A percentile compares a stretch with the other conserved stretches of the same genome.
phyloP scores from a whole-genome alignment of 495 filamentous ascomycete genomes.

The Neurospora hispaniola region DNA sequence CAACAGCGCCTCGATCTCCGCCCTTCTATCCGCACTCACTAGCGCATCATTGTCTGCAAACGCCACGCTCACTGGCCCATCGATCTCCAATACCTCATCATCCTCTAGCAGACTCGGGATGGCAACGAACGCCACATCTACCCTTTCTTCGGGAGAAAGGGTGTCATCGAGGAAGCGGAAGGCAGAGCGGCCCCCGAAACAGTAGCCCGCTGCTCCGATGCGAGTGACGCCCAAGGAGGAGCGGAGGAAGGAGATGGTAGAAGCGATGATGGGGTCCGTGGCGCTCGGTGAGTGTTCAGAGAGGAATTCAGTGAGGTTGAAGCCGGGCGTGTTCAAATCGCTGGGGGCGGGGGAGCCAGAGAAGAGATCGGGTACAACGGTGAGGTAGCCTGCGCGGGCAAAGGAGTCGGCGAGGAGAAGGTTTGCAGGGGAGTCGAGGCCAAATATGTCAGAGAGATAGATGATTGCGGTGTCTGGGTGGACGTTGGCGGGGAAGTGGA shows the following conservation, averaged over 20 bases:
- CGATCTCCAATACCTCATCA: conserved; percentile 53
- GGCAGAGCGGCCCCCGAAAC: conserved; percentile 39
- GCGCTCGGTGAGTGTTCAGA: conserved; percentile 36
- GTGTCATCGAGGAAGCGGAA: conserved; percentile 24
- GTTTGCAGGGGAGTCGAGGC: conserved; percentile 48
- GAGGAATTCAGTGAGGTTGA: conserved; percentile 47
- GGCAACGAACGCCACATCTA: conserved; percentile 59
- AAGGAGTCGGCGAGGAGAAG: conserved; percentile 68
- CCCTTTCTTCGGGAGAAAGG: conserved; percentile 22
- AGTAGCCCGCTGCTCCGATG: conserved; percentile 59
- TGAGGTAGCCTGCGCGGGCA: conserved; percentile 65
- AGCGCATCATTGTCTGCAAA: conserved; percentile 58
- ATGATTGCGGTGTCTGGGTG: conserved; percentile 35
- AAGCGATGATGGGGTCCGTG: conserved; percentile 55
- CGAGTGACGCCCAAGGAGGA: conserved; percentile 46
- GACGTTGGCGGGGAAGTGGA: conserved; percentile 20
- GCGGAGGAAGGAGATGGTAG: conserved; percentile 48
- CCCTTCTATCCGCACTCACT: conserved; percentile 50
- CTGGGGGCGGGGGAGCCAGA: conserved; percentile 42
- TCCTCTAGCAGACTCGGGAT: conserved; percentile 57
- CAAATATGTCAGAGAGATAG: conserved; percentile 52
- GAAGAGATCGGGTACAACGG: conserved; percentile 67
- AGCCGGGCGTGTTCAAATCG: conserved; percentile 41
- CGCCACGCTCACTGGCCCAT: conserved; percentile 55
- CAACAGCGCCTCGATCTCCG: conserved; percentile 37